A percentile compares a stretch with the other conserved stretches of the same genome.
Conservation (phyloP, 768 basidiomycete species). For the Lactarius evosmus region DNA sequence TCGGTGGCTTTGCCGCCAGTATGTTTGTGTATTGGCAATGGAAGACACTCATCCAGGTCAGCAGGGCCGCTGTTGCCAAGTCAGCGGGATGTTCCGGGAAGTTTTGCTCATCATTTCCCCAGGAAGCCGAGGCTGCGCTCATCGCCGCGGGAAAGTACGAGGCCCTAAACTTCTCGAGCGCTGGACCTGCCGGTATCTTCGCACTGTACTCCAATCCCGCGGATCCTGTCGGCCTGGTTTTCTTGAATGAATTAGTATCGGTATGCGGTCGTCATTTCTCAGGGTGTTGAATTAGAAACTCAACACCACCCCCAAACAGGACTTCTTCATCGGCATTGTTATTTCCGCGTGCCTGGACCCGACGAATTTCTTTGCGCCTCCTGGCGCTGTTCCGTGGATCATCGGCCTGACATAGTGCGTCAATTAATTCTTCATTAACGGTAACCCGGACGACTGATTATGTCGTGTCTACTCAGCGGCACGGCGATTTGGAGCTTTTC, state of each 20-base stretch:
- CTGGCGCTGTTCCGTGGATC: constrained; percentile 30
- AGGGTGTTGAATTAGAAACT: neutral
- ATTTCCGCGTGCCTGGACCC: constrained; percentile 32
- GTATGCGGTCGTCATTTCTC: constrained; percentile 29
- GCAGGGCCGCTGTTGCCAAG: neutral
- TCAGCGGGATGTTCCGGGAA: neutral
- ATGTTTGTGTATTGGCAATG: constrained; percentile 35
- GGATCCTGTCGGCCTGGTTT: constrained; percentile 34
- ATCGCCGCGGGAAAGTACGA: constrained; percentile 32
- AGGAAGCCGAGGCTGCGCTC: constrained; percentile 35
- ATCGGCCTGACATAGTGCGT: constrained; percentile 32
- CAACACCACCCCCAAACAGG: constrained; percentile 12
- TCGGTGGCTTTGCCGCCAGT: constrained; percentile 35
- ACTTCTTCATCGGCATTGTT: constrained; percentile 31
- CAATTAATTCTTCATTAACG: neutral
- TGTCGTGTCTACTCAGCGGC: constrained; percentile 17
- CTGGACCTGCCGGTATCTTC: constrained; percentile 41
- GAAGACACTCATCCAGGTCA: constrained; percentile 24
- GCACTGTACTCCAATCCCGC: constrained; percentile 38
- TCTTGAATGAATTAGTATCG: constrained; percentile 42
- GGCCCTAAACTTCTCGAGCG: constrained; percentile 36
- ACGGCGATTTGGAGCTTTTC: constrained; percentile 32
- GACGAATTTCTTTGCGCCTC: constrained; percentile 34
- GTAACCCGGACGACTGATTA: neutral
- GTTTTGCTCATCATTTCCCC: neutral